Evolutionary conservation across 495 filamentous ascomycete genomes (phyloP).

Genomic region (Pseudomonodictys pantanalensis): DNA sequence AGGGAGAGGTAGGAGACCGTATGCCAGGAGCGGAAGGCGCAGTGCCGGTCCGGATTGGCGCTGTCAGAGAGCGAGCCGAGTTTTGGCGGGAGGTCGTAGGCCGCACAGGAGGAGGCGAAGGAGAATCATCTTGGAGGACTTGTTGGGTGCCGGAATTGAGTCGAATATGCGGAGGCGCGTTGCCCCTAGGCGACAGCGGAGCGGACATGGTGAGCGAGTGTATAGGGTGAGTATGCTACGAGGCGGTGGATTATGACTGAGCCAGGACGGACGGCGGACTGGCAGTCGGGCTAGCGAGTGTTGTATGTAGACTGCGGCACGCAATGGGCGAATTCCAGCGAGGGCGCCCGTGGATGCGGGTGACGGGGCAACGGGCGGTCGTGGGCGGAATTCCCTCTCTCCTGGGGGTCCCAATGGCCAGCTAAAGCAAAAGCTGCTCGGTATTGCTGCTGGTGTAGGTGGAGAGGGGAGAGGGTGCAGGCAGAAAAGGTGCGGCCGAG

Average conservation of each 20-base stretch:
- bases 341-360: conserved; percentile 1
- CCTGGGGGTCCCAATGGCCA: conserved; percentile 1
- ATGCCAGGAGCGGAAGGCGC: conserved; percentile 23
- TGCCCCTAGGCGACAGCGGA: conserved; percentile 36
- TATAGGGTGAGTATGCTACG: conserved; percentile 26
- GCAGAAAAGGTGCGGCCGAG: neutral
- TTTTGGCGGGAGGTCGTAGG: conserved; percentile 40
- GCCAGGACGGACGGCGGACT: conserved; percentile 24
- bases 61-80: conserved; percentile 44
- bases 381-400: conserved; percentile 18
- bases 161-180: conserved; percentile 53
- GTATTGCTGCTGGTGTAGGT: conserved; percentile 24
- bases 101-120: conserved; percentile 30
- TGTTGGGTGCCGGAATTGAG: conserved; percentile 59
- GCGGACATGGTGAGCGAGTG: conserved; percentile 32
- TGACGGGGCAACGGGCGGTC: conserved; percentile 25
- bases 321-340: conserved; percentile 24
- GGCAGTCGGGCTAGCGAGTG: conserved; percentile 8
- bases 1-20: conserved; percentile 12
- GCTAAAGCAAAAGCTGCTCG: conserved; percentile 17
- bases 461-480: conserved; percentile 9
- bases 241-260: conserved; percentile 12
- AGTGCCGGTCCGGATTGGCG: conserved; percentile 37
- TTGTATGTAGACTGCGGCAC: conserved; percentile 27
- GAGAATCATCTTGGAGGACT: conserved; percentile 42